Evolutionary conservation across 192 early-diverging fungal genomes (phyloP).

Genomic region (Rhizoclosmatium sp.): DNA sequence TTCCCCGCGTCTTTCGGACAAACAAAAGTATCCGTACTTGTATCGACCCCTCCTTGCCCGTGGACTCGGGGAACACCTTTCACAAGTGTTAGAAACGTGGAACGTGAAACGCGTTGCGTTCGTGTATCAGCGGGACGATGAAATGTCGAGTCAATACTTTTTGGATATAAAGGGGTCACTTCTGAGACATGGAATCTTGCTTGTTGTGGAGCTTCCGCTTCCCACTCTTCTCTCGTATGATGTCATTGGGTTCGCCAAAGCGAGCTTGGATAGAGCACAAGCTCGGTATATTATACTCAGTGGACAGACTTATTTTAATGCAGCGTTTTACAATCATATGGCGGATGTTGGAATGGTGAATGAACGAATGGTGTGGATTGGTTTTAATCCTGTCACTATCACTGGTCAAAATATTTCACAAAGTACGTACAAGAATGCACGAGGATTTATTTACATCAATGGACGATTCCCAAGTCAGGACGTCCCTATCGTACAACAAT

Average conservation of each 20-base stretch:
- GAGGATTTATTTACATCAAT: not conserved
- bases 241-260: not conserved
- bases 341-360: not conserved
- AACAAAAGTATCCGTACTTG: constrained; percentile 18
- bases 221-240: constrained; percentile 2
- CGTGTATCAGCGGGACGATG: constrained; percentile 14
- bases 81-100: constrained; percentile 13
- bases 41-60: not conserved
- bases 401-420: not conserved
- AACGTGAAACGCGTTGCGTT: constrained; percentile 15
- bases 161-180: constrained; percentile 1
- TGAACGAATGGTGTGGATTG: not conserved
- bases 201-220: not conserved
- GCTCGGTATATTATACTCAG: constrained; percentile 8
- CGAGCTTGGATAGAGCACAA: not conserved
- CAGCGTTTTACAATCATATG: not conserved
- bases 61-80: not conserved
- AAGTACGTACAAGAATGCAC: not conserved
- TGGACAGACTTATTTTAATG: not conserved
- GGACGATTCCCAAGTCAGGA: not conserved
- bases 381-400: not conserved
- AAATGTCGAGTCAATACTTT: not conserved
- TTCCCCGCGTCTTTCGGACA: constrained; percentile 4
- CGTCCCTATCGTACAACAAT: not conserved
- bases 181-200: not conserved